These are phyloP conservation scores for Metschnikowia corniflorae DNA, from an alignment of 805 yeast genomes.

Conservation along the genomic window DNA sequence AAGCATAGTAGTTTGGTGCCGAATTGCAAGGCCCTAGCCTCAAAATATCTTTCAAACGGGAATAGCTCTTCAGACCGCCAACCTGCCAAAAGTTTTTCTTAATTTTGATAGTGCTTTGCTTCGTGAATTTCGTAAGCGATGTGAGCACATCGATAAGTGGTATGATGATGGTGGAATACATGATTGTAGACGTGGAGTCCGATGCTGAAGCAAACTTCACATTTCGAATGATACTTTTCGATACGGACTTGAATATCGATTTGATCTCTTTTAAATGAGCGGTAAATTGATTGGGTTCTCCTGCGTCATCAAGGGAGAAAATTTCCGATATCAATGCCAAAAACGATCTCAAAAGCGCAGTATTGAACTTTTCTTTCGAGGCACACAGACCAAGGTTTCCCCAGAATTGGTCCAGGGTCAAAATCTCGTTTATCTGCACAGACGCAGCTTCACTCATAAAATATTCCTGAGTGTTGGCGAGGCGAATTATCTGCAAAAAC, in stretches of 20 bases:
- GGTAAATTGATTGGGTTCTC: conserved; percentile 17
- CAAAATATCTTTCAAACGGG: conserved; percentile 45
- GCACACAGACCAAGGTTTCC: conserved; percentile 26
- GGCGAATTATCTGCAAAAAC: conserved; percentile 32
- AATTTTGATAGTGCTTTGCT: conserved; percentile 21
- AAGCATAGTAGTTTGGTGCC: conserved; percentile 45
- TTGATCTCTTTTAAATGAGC: conserved; percentile 18
- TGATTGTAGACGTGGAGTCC: conserved; percentile 25
- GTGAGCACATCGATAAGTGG: conserved; percentile 49
- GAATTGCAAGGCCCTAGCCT: conserved; percentile 54
- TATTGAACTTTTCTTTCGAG: conserved; percentile 24
- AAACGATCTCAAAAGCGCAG: conserved; percentile 27
- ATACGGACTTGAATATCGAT: conserved; percentile 34
- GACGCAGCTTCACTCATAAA: conserved; percentile 12
- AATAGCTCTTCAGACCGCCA: conserved; percentile 40
- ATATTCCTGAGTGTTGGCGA: conserved; percentile 17
- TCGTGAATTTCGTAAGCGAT: conserved; percentile 15
- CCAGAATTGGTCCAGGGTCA: conserved; percentile 34
- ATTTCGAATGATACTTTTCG: conserved; percentile 44
- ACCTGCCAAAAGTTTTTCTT: conserved; percentile 52
- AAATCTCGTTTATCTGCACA: conserved; percentile 20
- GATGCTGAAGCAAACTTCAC: conserved; percentile 28
- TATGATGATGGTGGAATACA: conserved; percentile 45
- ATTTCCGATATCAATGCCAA: conserved; percentile 10
- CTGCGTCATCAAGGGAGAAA: conserved; percentile 12